These are phyloP conservation scores for Mucor indicus DNA, from an alignment of 371 early-diverging fungal genomes.

Conservation along the genomic window DNA sequence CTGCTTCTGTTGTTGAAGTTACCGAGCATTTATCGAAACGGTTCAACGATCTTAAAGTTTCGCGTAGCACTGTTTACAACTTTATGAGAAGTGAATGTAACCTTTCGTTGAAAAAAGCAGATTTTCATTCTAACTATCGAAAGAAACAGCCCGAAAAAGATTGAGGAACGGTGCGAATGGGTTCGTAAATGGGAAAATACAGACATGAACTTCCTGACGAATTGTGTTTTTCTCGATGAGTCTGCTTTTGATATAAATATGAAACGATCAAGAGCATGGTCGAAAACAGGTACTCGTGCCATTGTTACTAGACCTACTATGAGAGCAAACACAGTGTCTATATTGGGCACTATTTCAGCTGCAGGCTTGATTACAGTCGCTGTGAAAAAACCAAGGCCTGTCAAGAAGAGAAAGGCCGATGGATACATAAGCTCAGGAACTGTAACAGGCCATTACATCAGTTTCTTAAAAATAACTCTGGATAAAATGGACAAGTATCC, in stretches of 20 bases:
- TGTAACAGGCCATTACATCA: constrained; percentile 14
- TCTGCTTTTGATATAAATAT: constrained; percentile 21
- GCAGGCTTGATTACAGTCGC: constrained; percentile 21
- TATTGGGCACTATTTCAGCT: constrained; percentile 23
- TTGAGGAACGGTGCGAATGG: not conserved
- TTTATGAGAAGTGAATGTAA: not conserved
- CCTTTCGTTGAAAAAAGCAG: constrained; percentile 12
- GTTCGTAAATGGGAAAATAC: constrained; percentile 15
- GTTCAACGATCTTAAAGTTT: not conserved
- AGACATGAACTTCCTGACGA: constrained; percentile 12
- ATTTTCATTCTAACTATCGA: constrained; percentile 8
- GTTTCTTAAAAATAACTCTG: constrained; percentile 15
- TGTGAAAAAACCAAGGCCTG: constrained; percentile 21
- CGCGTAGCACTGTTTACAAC: not conserved
- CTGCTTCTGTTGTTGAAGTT: not conserved
- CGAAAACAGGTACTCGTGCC: constrained; percentile 11
- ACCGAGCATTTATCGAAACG: not conserved
- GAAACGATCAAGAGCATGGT: constrained; percentile 18
- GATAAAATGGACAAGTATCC: constrained; percentile 23
- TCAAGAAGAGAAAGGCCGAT: constrained; percentile 22
- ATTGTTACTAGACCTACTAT: constrained; percentile 17
- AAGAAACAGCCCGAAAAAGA: not conserved
- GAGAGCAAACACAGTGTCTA: constrained; percentile 22
- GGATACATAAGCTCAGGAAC: constrained; percentile 22
- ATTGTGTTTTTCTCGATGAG: constrained; percentile 15